A percentile compares a stretch with the other conserved stretches of the same genome.
Conservation (phyloP, 2,329 filamentous ascomycete species). For the Penicillium thymicola region DNA sequence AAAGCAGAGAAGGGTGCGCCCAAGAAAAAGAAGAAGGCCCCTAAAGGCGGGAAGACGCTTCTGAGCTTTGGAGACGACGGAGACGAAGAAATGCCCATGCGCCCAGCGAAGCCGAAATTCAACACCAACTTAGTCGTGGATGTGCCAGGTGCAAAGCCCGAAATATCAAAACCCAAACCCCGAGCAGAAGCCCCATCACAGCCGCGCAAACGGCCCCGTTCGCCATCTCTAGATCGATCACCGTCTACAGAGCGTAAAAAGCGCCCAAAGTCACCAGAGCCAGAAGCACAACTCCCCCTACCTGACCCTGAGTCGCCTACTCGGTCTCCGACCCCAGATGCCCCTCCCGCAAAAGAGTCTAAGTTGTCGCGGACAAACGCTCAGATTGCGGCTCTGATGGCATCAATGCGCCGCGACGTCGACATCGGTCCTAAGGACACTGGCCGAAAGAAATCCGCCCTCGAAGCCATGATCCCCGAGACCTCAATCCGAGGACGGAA, state of each 20-base stretch:
- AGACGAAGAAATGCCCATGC: constrained; percentile 35
- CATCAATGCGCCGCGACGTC: constrained; percentile 47
- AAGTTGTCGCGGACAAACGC: constrained; percentile 43
- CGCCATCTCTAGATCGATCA: constrained; percentile 30
- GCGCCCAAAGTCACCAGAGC: constrained; percentile 40
- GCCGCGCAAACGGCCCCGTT: constrained; percentile 32
- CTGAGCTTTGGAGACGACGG: constrained; percentile 48
- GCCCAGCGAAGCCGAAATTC: constrained; percentile 47
- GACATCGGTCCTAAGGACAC: constrained; percentile 32
- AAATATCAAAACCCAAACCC: constrained; percentile 12
- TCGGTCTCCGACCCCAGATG: constrained; percentile 31
- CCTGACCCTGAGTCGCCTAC: constrained; percentile 44
- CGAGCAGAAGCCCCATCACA: constrained; percentile 13
- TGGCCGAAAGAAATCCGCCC: constrained; percentile 43
- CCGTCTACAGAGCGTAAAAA: constrained; percentile 30
- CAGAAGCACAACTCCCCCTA: constrained; percentile 44
- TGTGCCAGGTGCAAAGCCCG: constrained; percentile 19
- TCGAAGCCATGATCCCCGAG: constrained; percentile 49
- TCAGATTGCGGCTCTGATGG: constrained; percentile 45
- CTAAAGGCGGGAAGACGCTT: constrained; percentile 43
- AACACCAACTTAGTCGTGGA: constrained; percentile 46
- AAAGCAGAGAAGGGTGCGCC: constrained; percentile 30
- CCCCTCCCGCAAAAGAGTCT: constrained; percentile 34
- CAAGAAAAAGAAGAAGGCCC: constrained; percentile 44
- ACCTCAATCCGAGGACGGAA: constrained; percentile 47